phyloP scores from a whole-genome alignment of 305 asterid genomes.

The Plantago lanceolata region DNA sequence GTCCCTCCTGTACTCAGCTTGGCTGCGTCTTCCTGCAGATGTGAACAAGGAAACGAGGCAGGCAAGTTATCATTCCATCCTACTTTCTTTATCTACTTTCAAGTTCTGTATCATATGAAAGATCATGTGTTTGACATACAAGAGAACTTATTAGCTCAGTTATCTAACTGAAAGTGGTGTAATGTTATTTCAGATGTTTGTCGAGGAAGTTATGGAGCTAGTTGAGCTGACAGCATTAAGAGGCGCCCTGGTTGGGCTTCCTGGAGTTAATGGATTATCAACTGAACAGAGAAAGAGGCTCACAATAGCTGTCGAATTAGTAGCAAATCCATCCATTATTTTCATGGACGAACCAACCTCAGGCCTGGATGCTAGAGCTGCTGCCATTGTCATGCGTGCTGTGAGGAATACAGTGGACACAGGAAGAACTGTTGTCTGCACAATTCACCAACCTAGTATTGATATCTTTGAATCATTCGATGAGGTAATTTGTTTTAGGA shows the following conservation, averaged over 20 bases:
- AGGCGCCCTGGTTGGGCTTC: constrained; percentile 80
- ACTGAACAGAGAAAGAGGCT: constrained; percentile 96
- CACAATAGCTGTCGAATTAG: constrained; percentile 89
- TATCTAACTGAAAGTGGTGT: background rate
- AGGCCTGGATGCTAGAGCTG: constrained; percentile 96
- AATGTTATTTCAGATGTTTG: constrained; percentile 56
- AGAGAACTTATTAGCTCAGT: background rate
- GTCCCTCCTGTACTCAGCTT: constrained; percentile 84
- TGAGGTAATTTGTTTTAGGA: constrained; percentile 44
- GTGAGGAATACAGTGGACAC: constrained; percentile 94
- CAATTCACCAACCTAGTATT: constrained; percentile 91
- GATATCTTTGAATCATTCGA: constrained; percentile 94
- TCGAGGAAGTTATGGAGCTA: constrained; percentile 90
- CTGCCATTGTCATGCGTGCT: constrained; percentile 96
- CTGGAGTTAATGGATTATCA: constrained; percentile 90
- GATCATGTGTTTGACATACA: background rate
- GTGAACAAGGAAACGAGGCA: constrained; percentile 49
- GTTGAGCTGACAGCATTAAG: constrained; percentile 72
- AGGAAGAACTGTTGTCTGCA: constrained; percentile 86
- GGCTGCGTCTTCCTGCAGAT: constrained; percentile 88
- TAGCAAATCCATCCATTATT: constrained; percentile 90
- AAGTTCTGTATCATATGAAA: too few species aligned
- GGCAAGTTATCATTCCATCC: constrained; percentile 31
- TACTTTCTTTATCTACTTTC: background rate
- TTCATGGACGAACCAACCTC: constrained; percentile 99